These are phyloP conservation scores for Neopestalotiopsis sp. DNA, from an alignment of 2,329 filamentous ascomycete genomes.

Conservation along the genomic window DNA sequence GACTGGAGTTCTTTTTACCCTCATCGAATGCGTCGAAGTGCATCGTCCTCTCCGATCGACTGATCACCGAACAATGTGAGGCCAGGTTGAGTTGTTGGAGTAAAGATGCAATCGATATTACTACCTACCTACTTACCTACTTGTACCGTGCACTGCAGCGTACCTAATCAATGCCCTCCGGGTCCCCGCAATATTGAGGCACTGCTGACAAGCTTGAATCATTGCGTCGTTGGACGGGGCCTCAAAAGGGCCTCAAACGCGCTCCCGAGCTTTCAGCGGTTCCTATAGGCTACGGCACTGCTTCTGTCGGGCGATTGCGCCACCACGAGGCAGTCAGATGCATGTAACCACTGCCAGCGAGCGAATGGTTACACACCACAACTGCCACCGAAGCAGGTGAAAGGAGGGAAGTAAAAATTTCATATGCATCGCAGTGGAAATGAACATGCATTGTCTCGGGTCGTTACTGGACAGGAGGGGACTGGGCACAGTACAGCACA, in stretches of 20 bases:
- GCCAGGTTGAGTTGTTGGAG: too few relatives aligned
- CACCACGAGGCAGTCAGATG: constrained; percentile 1
- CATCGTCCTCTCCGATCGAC: too few relatives aligned
- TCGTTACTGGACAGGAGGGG: background rate
- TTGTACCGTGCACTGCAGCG: too few relatives aligned
- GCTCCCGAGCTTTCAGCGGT: background rate
- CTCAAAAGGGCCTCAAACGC: background rate
- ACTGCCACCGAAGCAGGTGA: constrained; percentile 1
- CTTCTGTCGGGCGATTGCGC: background rate
- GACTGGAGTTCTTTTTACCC: too few relatives aligned
- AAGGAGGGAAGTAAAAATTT: background rate
- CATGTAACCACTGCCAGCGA: background rate
- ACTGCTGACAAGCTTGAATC: background rate
- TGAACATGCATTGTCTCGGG: background rate
- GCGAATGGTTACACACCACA: background rate
- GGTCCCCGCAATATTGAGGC: background rate
- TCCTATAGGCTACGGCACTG: background rate
- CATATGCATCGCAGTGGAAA: background rate
- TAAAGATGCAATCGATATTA: too few relatives aligned
- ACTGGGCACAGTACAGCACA: background rate
- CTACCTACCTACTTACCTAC: too few relatives aligned
- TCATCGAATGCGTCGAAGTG: too few relatives aligned
- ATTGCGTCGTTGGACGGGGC: background rate
- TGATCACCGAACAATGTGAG: too few relatives aligned
- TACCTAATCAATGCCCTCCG: background rate